phyloP scores from a whole-genome alignment of 2,329 filamentous ascomycete genomes.

The Thelonectria discophora region DNA sequence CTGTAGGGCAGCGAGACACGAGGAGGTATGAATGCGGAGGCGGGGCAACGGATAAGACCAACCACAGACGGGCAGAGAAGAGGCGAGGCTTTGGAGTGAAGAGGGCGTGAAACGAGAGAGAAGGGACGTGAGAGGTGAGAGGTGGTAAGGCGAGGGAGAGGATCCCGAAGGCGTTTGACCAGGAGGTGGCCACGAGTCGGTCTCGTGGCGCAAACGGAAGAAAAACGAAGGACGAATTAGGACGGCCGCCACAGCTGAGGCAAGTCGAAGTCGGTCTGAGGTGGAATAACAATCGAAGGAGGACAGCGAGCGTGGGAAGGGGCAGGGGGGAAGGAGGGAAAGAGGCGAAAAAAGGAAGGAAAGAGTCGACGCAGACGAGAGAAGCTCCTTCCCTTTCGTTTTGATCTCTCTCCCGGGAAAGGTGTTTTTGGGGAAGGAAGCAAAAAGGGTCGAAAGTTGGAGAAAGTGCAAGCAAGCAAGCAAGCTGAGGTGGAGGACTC shows the following conservation, averaged over 20 bases:
- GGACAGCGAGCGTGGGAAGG: slow-evolving; percentile 6
- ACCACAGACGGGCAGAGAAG: slow-evolving; percentile 13
- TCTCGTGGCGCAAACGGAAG: slow-evolving; percentile 17
- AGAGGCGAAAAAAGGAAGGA: slow-evolving; percentile 19
- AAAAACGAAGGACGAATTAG: slow-evolving; percentile 5
- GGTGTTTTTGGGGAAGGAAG: neutral
- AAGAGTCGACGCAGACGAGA: neutral
- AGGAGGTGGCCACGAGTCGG: slow-evolving; percentile 4
- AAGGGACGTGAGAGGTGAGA: neutral
- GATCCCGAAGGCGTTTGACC: neutral
- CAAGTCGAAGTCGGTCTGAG: neutral
- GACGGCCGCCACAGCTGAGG: neutral
- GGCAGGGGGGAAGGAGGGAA: slow-evolving; percentile 22
- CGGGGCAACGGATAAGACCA: slow-evolving; percentile 12
- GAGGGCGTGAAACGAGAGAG: slow-evolving; percentile 11
- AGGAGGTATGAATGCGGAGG: slow-evolving; percentile 14
- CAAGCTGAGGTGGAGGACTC: slow-evolving; percentile 13
- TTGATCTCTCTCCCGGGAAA: neutral
- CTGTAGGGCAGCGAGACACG: slow-evolving; percentile 33
- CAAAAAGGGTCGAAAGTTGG: slow-evolving; percentile 15
- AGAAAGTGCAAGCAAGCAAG: slow-evolving; percentile 17
- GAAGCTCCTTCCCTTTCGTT: neutral
- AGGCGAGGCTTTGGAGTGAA: neutral
- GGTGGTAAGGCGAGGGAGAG: neutral
- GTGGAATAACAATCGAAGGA: neutral